Base-by-base conservation (phyloP, 2,329 filamentous ascomycete species). In the Aspergillus ochraceoroseus region DNA sequence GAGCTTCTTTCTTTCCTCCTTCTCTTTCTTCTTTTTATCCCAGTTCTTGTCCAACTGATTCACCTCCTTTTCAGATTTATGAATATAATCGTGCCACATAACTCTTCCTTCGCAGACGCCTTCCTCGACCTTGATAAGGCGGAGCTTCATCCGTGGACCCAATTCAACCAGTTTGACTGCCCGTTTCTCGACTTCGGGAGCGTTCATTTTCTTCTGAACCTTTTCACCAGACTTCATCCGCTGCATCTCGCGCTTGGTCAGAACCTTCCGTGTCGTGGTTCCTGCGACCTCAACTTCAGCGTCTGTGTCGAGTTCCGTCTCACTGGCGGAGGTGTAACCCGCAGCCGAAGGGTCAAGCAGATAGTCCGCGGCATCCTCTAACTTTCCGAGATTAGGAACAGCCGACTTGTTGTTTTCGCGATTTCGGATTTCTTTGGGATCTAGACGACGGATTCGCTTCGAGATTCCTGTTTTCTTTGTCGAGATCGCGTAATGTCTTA, bases 71-170 rank as follows among this genome's bases (percentile, higher is more conserved):
- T 80, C 80, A 5, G 79, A 80, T 74, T 98, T 98, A 61, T 83
- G 79, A 38, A 96, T 81, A 60, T 87, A 94, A 61, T 95, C 88
- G 64, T 98, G 92, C 92, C 92, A 98, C 85, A 98, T 86, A 41
- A 95, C 77, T 62, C 87, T 92, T 34, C 92, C 92, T 17, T 78
- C 76, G 56, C 88, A 95, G 5, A 96, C 67, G 1, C 90, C 92
- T 55, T 98, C 92, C 61, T 98, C 92, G 3, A 98, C 89, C 70
- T 98, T 98, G 40, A 87, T 89, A 67, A 98, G 72, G 20, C 90
- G 80, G 27, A 98, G 70, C 46, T 79, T 83, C 84, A 98, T 83
- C 38, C 92, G 80, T 1, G 92, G 92, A 0, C 92, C 92, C 0
- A 98, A 71, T 67, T 98, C 92, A 3, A 94, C 82, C 5, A 98